Conservation (phyloP, 202 grass and related monocot species). For the Schoenoplectus triqueter region DNA sequence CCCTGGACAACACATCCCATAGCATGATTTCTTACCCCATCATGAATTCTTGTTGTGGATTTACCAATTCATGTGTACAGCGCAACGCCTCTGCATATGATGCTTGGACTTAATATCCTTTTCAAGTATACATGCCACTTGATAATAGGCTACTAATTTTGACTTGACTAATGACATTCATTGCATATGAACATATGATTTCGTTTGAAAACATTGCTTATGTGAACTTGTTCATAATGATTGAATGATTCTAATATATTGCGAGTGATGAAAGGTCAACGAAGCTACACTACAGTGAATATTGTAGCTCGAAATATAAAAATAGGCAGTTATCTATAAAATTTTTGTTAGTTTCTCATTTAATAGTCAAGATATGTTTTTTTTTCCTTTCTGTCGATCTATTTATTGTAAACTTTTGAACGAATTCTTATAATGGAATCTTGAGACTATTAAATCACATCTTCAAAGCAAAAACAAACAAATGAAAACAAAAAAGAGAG, state of each 20-base stretch:
- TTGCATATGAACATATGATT: not conserved
- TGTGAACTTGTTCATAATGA: not conserved
- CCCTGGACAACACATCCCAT: not conserved
- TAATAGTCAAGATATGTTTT: too few relatives aligned
- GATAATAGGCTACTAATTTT: not conserved
- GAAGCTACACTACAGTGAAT: not conserved
- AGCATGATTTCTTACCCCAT: not conserved
- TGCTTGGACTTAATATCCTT: too few relatives aligned
- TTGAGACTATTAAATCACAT: not conserved
- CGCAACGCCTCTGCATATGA: not conserved
- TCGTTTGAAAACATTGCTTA: not conserved
- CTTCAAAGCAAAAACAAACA: not conserved
- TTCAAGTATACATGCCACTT: not conserved
- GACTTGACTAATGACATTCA: not conserved
- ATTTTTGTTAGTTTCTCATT: too few relatives aligned
- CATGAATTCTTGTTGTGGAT: not conserved
- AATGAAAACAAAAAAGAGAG: not conserved
- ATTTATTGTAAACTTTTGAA: too few relatives aligned
- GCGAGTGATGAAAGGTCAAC: not conserved
- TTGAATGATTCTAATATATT: not conserved
- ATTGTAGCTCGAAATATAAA: not conserved
- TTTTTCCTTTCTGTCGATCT: too few relatives aligned
- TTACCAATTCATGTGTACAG: not conserved
- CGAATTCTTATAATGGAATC: not conserved
- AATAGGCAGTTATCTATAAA: not conserved